These are phyloP conservation scores for carrot (Daucus carota) DNA, from an alignment of 129 eudicot species.

Conservation along the genomic window DNA sequence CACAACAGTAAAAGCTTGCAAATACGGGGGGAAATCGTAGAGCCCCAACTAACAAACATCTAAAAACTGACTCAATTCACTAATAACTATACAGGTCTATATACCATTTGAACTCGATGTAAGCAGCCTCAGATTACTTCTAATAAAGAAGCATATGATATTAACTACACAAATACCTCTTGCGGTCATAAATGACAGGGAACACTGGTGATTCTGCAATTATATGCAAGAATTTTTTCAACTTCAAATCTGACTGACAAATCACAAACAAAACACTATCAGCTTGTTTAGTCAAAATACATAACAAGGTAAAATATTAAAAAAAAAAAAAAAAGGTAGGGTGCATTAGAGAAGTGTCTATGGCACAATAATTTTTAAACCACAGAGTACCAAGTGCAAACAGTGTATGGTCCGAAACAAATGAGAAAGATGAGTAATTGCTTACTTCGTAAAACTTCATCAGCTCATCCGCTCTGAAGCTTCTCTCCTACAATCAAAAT, in stretches of 20 bases:
- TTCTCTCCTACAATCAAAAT: conserved; percentile 40
- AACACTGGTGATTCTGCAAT: conserved; percentile 79
- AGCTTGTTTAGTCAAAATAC: not conserved
- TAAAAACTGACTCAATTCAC: not conserved
- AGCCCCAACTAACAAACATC: not conserved
- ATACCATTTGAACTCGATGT: not conserved
- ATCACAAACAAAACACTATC: conserved; percentile 15
- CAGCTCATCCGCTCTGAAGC: conserved; percentile 65
- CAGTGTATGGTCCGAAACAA: not conserved
- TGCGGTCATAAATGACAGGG: conserved; percentile 76
- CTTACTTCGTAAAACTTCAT: conserved; percentile 80
- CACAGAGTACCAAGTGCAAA: not conserved
- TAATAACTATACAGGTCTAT: not conserved
- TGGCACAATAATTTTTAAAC: not conserved
- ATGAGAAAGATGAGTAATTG: not conserved
- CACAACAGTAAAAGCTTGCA: not conserved
- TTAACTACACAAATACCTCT: conserved; percentile 43
- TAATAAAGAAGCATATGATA: not conserved
- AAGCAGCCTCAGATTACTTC: not conserved
- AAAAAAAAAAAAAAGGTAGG: not conserved
- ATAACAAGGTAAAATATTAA: too few relatives aligned
- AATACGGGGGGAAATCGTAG: not conserved
- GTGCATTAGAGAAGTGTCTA: not conserved
- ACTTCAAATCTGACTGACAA: conserved; percentile 81
- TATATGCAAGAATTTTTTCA: conserved; percentile 90